Conservation (phyloP, 345 rosid genomes). For the Pelargonium nanum region DNA sequence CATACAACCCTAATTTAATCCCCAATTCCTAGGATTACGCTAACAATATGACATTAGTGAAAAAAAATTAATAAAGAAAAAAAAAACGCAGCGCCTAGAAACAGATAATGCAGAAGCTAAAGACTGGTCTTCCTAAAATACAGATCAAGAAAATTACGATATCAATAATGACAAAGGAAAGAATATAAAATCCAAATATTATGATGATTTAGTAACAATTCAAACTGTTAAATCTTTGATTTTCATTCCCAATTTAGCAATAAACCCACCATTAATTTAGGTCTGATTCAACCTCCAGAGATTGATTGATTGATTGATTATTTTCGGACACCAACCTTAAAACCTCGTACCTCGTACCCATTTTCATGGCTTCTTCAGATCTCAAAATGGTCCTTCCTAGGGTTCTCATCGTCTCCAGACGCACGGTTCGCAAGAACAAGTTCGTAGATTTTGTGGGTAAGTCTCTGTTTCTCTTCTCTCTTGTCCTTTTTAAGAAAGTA, state of each 20-base stretch:
- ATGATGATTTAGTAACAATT: not conserved
- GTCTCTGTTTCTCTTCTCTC: not conserved
- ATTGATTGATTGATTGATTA: not conserved
- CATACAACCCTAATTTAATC: too few relatives aligned
- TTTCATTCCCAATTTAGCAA: not conserved
- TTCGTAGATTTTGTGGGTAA: slow-evolving; percentile 85
- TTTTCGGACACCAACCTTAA: not conserved
- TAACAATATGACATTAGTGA: too few relatives aligned
- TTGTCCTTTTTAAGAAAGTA: too few relatives aligned
- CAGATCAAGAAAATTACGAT: too few relatives aligned
- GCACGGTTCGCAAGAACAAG: slow-evolving; percentile 75
- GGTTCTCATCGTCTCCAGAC: slow-evolving; percentile 78
- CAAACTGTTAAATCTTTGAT: not conserved
- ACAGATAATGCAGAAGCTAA: too few relatives aligned
- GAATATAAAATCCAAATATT: too few relatives aligned
- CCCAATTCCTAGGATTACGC: too few relatives aligned
- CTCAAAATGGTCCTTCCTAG: slow-evolving; percentile 70
- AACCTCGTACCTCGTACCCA: not conserved
- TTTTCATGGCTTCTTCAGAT: slow-evolving; percentile 29
- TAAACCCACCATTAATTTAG: not conserved
- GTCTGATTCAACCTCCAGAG: not conserved
- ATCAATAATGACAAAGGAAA: too few relatives aligned
- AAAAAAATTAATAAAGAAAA: too few relatives aligned
- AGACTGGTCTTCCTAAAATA: too few relatives aligned
- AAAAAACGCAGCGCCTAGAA: too few relatives aligned